phyloP scores from a whole-genome alignment of 805 yeast genomes.

The Ogataea methanolica region DNA sequence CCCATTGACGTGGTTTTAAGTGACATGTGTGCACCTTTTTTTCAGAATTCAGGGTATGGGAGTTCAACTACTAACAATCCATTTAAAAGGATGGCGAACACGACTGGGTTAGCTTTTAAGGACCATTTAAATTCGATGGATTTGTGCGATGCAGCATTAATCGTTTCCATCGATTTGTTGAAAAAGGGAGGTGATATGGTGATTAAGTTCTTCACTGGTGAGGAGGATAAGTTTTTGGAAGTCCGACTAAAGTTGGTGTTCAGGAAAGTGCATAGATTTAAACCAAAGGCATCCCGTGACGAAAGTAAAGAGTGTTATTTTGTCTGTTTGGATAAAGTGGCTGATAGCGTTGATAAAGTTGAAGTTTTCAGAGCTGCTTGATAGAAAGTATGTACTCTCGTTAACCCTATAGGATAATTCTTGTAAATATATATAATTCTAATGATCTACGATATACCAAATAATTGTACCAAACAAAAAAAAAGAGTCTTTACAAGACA shows the following conservation, averaged over 20 bases:
- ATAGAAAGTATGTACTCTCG: neutral
- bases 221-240: slow-evolving; percentile 67
- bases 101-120: slow-evolving; percentile 73
- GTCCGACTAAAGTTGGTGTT: slow-evolving; percentile 55
- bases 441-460: too few relatives aligned
- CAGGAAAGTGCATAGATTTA: slow-evolving; percentile 57
- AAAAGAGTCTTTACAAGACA: too few relatives aligned
- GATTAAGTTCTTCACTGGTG: slow-evolving; percentile 82
- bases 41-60: slow-evolving; percentile 47
- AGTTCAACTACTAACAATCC: slow-evolving; percentile 71
- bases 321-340: slow-evolving; percentile 53
- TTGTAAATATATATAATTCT: too few relatives aligned
- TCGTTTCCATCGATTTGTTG: slow-evolving; percentile 67
- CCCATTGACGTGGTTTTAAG: slow-evolving; percentile 68
- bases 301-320: slow-evolving; percentile 84
- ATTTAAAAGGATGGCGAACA: slow-evolving; percentile 88
- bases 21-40: slow-evolving; percentile 76
- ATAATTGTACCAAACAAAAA: too few relatives aligned
- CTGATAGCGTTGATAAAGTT: slow-evolving; percentile 35
- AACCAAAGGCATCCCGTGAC: slow-evolving; percentile 75
- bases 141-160: slow-evolving; percentile 84
- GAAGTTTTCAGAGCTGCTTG: slow-evolving; percentile 35
- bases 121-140: slow-evolving; percentile 89
- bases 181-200: slow-evolving; percentile 68
- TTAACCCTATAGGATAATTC: too few relatives aligned